Evolutionary conservation across 208 protist genomes (phyloP), one percentile per base, ranked within the genome.

Genomic region (Acanthamoeba triangularis): DNA sequence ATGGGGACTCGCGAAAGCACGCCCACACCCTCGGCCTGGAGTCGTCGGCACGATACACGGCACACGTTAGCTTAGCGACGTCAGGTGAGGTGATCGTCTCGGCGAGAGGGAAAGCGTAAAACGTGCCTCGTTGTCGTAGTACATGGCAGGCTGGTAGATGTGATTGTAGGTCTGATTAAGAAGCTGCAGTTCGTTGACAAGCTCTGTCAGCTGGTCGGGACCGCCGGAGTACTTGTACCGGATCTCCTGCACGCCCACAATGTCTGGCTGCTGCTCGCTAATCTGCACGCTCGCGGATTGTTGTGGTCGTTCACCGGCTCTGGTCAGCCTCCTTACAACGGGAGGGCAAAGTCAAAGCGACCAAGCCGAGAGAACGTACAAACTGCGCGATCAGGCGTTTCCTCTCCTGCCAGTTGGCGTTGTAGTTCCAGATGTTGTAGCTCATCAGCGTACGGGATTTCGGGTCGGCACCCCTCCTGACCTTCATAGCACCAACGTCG

Each of bases 351-450:
- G 37, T 3, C 37, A 41, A 41, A 41, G 37, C 37, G 37, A 41
- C 37, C 37, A 41, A 41, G 37, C 37, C 37, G 37, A n/a, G 67
- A 0, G 33, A 3, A 20, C 35, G 28, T 76, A 87, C 78, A 20
- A 87, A 87, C 41, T 87, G 78, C 23, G 78, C 78, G 28, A 87
- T 28, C 49, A 87, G 6, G 6, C 30, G 41, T 37, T 92, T 92
- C 37, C 85, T 67, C 59, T 69, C 59, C 23, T 92, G 16, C 85
- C 85, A 92, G 33, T 92, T 28, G 61, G 85, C 85, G 25, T 92
- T 92, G 35, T 76, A 92, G 85, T 92, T 92, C 85, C 85, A 92
- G 33, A 92, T 92, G 61, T 92, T 92, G 61, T 92, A 92, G 33
- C 35, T 74, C 85, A 92, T 92, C 0, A 92, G 13, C 33, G 25